phyloP scores from a whole-genome alignment of 371 early-diverging fungal species.

The Rhizopus sp. region DNA sequence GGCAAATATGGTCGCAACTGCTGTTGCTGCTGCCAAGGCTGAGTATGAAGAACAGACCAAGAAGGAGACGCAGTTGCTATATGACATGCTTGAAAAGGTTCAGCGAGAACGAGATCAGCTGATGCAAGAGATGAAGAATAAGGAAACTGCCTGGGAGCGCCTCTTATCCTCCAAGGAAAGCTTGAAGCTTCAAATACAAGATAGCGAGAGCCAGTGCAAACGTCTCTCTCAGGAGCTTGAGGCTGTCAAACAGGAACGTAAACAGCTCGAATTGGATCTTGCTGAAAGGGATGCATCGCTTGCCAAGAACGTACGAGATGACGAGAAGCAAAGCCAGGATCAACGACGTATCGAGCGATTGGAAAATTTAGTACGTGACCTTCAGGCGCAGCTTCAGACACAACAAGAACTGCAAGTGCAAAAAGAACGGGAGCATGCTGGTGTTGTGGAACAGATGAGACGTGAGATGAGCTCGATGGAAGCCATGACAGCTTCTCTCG shows the following conservation, averaged over 20 bases:
- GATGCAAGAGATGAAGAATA: constrained; percentile 28
- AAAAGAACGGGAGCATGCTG: constrained; percentile 34
- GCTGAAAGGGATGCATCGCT: constrained; percentile 22
- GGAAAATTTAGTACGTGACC: constrained; percentile 29
- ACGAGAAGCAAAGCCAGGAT: constrained; percentile 32
- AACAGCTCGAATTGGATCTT: constrained; percentile 5
- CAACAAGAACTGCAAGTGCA: constrained; percentile 10
- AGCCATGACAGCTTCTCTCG: constrained; percentile 31
- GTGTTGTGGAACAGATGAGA: constrained; percentile 29
- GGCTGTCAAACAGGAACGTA: constrained; percentile 7
- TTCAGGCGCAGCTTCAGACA: constrained; percentile 26
- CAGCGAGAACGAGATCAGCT: constrained; percentile 32
- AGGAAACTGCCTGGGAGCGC: constrained; percentile 47
- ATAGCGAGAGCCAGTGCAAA: constrained; percentile 22
- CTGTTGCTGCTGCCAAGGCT: constrained; percentile 5
- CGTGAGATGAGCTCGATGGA: constrained; percentile 29
- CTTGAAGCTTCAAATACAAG: constrained; percentile 37
- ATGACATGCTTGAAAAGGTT: constrained; percentile 37
- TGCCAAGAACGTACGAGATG: constrained; percentile 25
- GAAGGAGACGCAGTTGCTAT: constrained; percentile 20
- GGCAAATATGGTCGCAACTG: not conserved
- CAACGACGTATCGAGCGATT: constrained; percentile 37
- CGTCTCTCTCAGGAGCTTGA: constrained; percentile 23
- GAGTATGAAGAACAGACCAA: constrained; percentile 17
- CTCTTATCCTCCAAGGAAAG: constrained; percentile 46